These are phyloP conservation scores for Exophiala calicioides DNA, from an alignment of 2,329 filamentous ascomycete species.

Conservation along the genomic window DNA sequence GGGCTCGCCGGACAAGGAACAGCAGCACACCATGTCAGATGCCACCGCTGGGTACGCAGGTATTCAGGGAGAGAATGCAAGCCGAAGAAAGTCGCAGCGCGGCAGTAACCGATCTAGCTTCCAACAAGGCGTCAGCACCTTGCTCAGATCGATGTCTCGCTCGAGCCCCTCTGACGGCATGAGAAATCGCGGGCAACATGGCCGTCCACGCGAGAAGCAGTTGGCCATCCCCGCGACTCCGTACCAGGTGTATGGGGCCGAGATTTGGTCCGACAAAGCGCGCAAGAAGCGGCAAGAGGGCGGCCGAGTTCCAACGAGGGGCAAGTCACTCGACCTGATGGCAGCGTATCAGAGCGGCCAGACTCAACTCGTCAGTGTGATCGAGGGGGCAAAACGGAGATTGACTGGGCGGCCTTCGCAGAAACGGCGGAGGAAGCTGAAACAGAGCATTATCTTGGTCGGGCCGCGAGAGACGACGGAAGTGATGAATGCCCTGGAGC, in stretches of 20 bases:
- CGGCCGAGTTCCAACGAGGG: constrained; percentile 4
- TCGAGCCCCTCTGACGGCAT: constrained; percentile 3
- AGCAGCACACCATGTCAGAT: constrained; percentile 35
- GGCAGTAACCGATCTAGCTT: constrained; percentile 18
- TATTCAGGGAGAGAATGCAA: constrained; percentile 5
- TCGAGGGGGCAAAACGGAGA: constrained; percentile 39
- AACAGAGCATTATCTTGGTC: constrained; percentile 44
- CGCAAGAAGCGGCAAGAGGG: constrained; percentile 24
- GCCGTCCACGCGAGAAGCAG: constrained; percentile 27
- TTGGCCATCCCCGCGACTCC: constrained; percentile 38
- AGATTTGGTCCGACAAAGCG: constrained; percentile 38
- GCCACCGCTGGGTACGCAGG: constrained; percentile 15
- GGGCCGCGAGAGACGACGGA: constrained; percentile 33
- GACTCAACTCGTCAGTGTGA: constrained; percentile 29
- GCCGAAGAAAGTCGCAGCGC: constrained; percentile 6
- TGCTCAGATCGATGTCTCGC: constrained; percentile 19
- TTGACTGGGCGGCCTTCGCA: constrained; percentile 39
- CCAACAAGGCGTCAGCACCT: constrained; percentile 21
- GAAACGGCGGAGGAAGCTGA: constrained; percentile 40
- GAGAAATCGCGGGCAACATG: constrained; percentile 3
- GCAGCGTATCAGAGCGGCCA: constrained; percentile 27
- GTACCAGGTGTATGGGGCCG: constrained; percentile 41
- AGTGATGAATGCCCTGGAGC: constrained; percentile 27
- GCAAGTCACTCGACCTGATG: constrained; percentile 17
- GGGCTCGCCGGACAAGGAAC: constrained; percentile 5